Conservation (phyloP, 148 eudicot species). For the Camellia sinensis region DNA sequence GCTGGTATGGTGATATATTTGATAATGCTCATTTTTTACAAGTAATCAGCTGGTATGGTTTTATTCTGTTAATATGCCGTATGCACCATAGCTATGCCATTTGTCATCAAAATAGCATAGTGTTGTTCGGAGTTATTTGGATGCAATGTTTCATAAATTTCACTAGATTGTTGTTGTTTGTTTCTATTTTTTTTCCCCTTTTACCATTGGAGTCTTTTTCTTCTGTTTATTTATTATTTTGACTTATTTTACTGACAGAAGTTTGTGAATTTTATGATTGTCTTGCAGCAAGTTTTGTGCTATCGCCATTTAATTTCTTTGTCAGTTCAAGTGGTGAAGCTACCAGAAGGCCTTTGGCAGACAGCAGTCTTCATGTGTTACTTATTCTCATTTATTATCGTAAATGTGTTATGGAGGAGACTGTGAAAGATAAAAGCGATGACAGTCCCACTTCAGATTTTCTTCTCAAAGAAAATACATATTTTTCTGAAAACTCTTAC, state of each 20-base stretch:
- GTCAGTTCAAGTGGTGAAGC: constrained; percentile 58
- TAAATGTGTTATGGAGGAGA: constrained; percentile 47
- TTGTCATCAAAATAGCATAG: too few species aligned
- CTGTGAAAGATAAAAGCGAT: constrained; percentile 33
- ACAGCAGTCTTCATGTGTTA: constrained; percentile 68
- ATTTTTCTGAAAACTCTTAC: constrained; percentile 68
- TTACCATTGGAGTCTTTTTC: not conserved
- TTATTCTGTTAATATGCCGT: not conserved
- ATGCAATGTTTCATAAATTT: too few species aligned
- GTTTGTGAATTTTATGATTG: constrained; percentile 41
- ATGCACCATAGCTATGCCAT: too few species aligned
- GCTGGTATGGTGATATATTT: constrained; percentile 54
- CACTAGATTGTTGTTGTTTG: too few species aligned
- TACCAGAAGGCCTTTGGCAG: constrained; percentile 61
- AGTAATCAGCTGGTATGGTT: not conserved
- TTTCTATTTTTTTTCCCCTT: too few species aligned
- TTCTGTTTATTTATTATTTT: not conserved
- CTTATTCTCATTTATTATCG: constrained; percentile 80
- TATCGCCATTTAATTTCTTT: constrained; percentile 68
- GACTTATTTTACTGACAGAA: constrained; percentile 24
- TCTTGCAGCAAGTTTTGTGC: constrained; percentile 79
- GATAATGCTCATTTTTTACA: not conserved
- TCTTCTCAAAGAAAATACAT: constrained; percentile 43
- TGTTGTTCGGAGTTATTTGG: too few species aligned
- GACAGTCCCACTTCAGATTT: constrained; percentile 40